Evolutionary conservation across 2,329 filamentous ascomycete species (phyloP).

Genomic region (Neonectria coccinea): DNA sequence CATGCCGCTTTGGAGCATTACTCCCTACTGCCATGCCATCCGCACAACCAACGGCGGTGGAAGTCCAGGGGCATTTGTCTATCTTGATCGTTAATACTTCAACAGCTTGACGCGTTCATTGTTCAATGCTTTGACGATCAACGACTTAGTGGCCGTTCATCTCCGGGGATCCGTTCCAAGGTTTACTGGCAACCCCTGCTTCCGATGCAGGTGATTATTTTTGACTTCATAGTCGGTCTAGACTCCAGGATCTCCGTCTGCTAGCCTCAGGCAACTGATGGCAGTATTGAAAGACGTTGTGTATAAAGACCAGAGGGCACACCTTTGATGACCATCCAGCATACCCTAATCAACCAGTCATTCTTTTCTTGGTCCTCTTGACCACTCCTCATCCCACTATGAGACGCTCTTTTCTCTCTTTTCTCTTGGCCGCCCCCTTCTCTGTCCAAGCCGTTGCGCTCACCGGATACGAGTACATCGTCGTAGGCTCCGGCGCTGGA

Average conservation of each 20-base stretch:
- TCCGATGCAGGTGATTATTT: not conserved
- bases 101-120: not conserved
- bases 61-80: not conserved
- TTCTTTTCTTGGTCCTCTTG: not conserved
- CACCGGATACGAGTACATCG: constrained; percentile 64
- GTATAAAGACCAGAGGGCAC: not conserved
- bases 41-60: not conserved
- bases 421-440: constrained; percentile 19
- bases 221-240: not conserved
- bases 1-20: not conserved
- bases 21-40: not conserved
- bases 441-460: constrained; percentile 36
- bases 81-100: too few species aligned
- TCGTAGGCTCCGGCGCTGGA: constrained; percentile 72
- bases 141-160: not conserved
- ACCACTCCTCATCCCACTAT: not conserved
- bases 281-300: not conserved
- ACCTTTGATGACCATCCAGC: not conserved
- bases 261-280: not conserved
- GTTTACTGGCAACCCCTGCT: too few species aligned
- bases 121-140: not conserved
- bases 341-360: not conserved
- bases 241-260: not conserved
- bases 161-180: not conserved
- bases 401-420: not conserved